Percentiles rank a stretch among this genome's conserved stretches.
These are phyloP conservation scores for Lentinula novae-zelandiae DNA, from an alignment of 1,284 basidiomycete genomes.

Conservation along the genomic window DNA sequence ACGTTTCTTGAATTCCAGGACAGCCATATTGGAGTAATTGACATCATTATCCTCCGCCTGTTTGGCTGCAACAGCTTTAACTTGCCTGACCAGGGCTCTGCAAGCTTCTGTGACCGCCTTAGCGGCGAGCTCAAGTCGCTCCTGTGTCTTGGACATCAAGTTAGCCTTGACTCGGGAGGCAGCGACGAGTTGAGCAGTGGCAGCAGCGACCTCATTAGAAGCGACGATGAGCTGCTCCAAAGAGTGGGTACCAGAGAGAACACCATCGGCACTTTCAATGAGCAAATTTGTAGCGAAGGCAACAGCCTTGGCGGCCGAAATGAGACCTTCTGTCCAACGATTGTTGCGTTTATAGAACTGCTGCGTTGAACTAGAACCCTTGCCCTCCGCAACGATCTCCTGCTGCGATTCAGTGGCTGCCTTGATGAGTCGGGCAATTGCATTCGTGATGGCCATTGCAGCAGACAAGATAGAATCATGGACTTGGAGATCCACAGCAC, in stretches of 20 bases:
- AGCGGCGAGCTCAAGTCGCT: constrained; percentile 91
- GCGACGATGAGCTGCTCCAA: constrained; percentile 99
- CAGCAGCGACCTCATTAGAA: constrained; percentile 96
- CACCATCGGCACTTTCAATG: constrained; percentile 97
- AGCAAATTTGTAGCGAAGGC: constrained; percentile 96
- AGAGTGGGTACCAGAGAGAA: constrained; percentile 93
- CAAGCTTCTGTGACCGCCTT: constrained; percentile 99
- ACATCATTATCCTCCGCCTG: constrained; percentile 77
- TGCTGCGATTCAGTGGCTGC: constrained; percentile 97
- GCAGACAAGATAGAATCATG: constrained; percentile 97
- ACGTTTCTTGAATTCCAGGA: constrained; percentile 92
- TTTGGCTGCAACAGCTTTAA: constrained; percentile 90
- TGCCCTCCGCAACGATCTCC: constrained; percentile 96
- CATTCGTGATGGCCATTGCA: constrained; percentile 91
- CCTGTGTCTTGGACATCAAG: constrained; percentile 98
- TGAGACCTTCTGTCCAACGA: constrained; percentile 98
- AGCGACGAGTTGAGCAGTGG: constrained; percentile 97
- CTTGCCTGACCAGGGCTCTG: constrained; percentile 93
- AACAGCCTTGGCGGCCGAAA: constrained; percentile 96
- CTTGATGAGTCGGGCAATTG: constrained; percentile 92
- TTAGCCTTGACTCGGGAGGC: constrained; percentile 98
- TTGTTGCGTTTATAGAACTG: constrained; percentile 99
- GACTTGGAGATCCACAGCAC: constrained; percentile 90
- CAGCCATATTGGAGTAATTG: constrained; percentile 92
- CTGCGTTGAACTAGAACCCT: constrained; percentile 85